Evolutionary conservation across 345 rosid species (phyloP), one percentile per base, ranked within the genome.

Genomic region (Streptanthus diversifolius): DNA sequence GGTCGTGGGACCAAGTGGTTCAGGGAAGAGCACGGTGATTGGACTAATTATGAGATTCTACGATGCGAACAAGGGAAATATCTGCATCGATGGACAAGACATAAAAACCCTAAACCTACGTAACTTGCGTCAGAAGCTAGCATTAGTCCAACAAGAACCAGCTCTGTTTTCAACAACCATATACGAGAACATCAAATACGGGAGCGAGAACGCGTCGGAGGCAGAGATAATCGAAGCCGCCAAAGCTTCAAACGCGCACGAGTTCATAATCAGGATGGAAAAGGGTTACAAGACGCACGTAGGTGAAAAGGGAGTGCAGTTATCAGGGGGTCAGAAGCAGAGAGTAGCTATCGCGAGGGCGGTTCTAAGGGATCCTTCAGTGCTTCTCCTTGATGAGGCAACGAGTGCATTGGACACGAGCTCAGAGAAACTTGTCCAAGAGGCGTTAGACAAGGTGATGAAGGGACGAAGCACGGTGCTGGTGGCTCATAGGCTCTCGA

Each of bases 301-400:
- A 0, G 96, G 96, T 7, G 85, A 92, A 12, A 83, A 85, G 33
- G 95, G 98, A 15, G 73, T 85, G 63, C 95, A 92, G 55, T 68
- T 90, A 75, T 92, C 98, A 37, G 96, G 95, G 7, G 98, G 91
- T 7, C 96, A 90, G 77, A 90, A 89, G 68, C 98, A 89, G 61
- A 84, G 96, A 75, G 90, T 89, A 36, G 93, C 93, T 9, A 89
- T 89, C 8, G 93, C 93, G 0, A 79, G 96, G 73, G 96, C 96
- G n/a, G 83, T 92, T 13, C 67, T 88, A 7, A 92, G 83, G 32
- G 79, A 92, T 76, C 92, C 96, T 33, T 80, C 85, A 0, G 83
- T 88, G 69, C 87, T 92, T 49, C 90, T 92, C 3, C 75, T 92
- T 18, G 98, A 90, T 62, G 96, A 92, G 74, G 93, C 96, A 1